These are phyloP conservation scores for Cladophialophora yegresii DNA, from an alignment of 2,329 filamentous ascomycete genomes.

Conservation along the genomic window DNA sequence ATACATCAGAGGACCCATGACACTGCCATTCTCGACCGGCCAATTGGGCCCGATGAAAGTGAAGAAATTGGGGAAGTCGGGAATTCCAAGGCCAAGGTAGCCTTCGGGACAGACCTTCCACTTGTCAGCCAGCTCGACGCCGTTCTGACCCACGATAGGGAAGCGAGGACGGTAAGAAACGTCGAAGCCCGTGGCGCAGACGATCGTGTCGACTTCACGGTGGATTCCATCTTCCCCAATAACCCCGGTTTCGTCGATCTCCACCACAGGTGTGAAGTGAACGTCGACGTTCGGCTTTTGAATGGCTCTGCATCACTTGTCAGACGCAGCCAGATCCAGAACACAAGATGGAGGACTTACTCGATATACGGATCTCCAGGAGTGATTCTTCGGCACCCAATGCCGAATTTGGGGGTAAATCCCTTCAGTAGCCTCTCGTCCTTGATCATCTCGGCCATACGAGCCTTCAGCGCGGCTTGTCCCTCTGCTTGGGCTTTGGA, in stretches of 20 bases:
- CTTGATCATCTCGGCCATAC: conserved; percentile 56
- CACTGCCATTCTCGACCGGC: conserved; percentile 52
- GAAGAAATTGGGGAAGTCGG: conserved; percentile 38
- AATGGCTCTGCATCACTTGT: conserved; percentile 42
- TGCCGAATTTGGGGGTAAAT: conserved; percentile 50
- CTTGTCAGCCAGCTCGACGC: conserved; percentile 48
- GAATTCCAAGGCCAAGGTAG: conserved; percentile 38
- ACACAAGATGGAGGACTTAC: neutral
- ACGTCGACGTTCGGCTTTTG: conserved; percentile 55
- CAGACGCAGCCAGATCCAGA: neutral
- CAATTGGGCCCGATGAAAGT: conserved; percentile 39
- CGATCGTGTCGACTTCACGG: conserved; percentile 40
- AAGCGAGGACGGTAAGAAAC: conserved; percentile 49
- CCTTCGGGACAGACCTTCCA: conserved; percentile 44
- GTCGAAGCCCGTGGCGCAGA: conserved; percentile 49
- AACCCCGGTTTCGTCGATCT: conserved; percentile 50
- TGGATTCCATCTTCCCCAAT: conserved; percentile 42
- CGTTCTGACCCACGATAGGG: conserved; percentile 45
- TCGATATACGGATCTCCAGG: conserved; percentile 56
- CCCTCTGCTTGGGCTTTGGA: conserved; percentile 46
- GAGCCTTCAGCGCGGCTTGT: conserved; percentile 44
- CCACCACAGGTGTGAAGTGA: conserved; percentile 51
- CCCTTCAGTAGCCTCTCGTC: conserved; percentile 53
- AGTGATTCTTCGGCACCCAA: conserved; percentile 52
- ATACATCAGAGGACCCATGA: conserved; percentile 47